These are phyloP conservation scores for Cynara cardunculus DNA, from an alignment of 129 eudicot species.

Conservation along the genomic window DNA sequence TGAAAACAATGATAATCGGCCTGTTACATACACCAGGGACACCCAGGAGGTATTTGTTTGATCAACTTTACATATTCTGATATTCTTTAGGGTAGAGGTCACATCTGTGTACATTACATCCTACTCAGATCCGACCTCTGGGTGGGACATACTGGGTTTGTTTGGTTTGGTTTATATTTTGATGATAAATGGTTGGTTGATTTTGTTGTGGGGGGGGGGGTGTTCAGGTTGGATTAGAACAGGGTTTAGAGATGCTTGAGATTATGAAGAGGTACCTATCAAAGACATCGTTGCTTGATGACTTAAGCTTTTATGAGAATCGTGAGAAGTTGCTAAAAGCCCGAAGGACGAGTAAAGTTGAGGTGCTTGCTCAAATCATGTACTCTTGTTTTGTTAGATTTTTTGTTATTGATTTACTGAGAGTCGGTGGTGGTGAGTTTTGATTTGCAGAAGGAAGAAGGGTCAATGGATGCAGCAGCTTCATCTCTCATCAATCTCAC, in stretches of 20 bases:
- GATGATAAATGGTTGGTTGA: background rate
- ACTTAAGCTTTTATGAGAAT: conserved; percentile 72
- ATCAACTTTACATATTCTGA: background rate
- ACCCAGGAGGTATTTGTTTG: conserved; percentile 70
- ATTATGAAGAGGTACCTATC: conserved; percentile 61
- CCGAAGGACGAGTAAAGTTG: conserved; percentile 40
- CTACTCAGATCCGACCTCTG: background rate
- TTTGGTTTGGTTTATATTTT: background rate
- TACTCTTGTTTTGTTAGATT: background rate
- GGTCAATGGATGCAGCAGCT: conserved; percentile 29
- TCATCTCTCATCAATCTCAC: conserved; percentile 49
- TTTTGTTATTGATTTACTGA: background rate
- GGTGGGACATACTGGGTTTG: background rate
- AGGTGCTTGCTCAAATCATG: background rate
- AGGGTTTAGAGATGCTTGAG: conserved; percentile 80
- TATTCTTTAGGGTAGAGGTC: background rate
- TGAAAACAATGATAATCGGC: conserved; percentile 80
- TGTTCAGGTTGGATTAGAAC: conserved; percentile 63
- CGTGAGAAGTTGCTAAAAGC: conserved; percentile 53
- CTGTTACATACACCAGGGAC: conserved; percentile 86
- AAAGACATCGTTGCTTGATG: conserved; percentile 67
- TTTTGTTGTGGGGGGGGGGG: background rate
- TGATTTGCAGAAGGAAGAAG: conserved; percentile 45
- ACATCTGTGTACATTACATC: background rate
- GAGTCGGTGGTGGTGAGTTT: background rate